Evolutionary conservation across 768 basidiomycete species (phyloP), one percentile per base, ranked within the genome.

Genomic region (Lanmaoa pseudosensibilis): DNA sequence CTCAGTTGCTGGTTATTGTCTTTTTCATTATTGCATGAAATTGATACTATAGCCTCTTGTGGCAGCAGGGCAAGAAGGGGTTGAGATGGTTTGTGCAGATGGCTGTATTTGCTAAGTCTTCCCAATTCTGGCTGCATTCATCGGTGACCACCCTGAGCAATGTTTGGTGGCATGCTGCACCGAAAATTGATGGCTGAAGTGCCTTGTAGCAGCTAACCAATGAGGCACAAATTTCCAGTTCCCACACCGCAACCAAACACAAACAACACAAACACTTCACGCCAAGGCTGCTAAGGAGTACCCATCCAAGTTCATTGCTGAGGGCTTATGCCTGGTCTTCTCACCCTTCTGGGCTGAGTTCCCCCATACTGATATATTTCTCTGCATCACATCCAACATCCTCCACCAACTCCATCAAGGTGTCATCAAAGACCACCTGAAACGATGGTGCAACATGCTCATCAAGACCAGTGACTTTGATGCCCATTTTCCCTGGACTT

Each of bases 1-100:
- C 18, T 38, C 6, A 8, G 38, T 38, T 8, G 18, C 18, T 7
- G 38, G 38, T 38, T 38, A n/a, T 9, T 8, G 6, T 13, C 38
- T 38, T 38, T 59, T 56, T 16, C 50, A 56, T 5, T 59, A 52
- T 30, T 59, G 50, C n/a, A 59, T 59, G 50, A 51, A n/a, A 32
- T n/a, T 0, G 0, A 16, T 37, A 1, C 23, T 50, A 21, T 0
- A 43, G 0, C 50, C 36, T 0, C 50, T 59, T 12, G 40, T 59
- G 1, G 11, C 6, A 0, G 46, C 44, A 0, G 46, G 58, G 1
- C 5, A 2, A 12, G 11, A 52, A 5, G 37, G 54, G 0, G 36
- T 56, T 0, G 46, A 59, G 3, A 56, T 59, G 54, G 46, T 59
- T 1, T 59, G 54, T 40, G 40, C 46, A 2, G 50, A 59, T 49